Percentiles rank a stretch among this genome's conserved stretches.
Evolutionary conservation across 257 asterid species (phyloP).

Genomic region (Nicotiana tabacum): DNA sequence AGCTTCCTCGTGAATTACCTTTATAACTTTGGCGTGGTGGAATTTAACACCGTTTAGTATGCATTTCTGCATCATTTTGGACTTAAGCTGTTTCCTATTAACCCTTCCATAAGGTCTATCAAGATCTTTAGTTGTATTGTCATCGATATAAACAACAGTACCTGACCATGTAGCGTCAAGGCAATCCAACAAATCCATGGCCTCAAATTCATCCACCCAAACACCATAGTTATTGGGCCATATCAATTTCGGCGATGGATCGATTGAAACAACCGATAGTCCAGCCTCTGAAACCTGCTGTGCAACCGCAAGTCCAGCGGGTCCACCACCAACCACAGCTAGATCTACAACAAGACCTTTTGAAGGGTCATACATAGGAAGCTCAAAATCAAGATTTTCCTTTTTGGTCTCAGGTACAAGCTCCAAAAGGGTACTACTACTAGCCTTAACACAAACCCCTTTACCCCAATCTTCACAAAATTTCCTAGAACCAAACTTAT

Average conservation of each 20-base stretch:
- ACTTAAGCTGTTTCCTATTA: constrained; percentile 75
- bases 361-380: constrained; percentile 76
- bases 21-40: constrained; percentile 91
- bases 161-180: constrained; percentile 93
- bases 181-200: constrained; percentile 96
- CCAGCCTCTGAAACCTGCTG: constrained; percentile 98
- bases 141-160: constrained; percentile 66
- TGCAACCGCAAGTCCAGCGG: constrained; percentile 97
- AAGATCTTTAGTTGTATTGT: constrained; percentile 56
- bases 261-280: constrained; percentile 85
- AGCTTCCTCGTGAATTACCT: constrained; percentile 80
- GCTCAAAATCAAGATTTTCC: constrained; percentile 93
- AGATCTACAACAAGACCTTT: constrained; percentile 66
- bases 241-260: constrained; percentile 80
- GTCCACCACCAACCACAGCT: constrained; percentile 98
- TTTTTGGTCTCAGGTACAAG: constrained; percentile 89
- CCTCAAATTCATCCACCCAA: constrained; percentile 99
- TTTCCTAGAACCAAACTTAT: constrained; percentile 37
- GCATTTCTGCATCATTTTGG: constrained; percentile 96
- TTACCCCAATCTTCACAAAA: constrained; percentile 27
- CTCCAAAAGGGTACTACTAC: constrained; percentile 68
- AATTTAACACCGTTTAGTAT: constrained; percentile 83
- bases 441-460: constrained; percentile 39
- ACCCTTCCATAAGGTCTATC: constrained; percentile 92
- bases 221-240: constrained; percentile 99